Percentiles rank a stretch among this genome's conserved stretches.
Conservation (phyloP, 352 stramenopile species). For the Phytophthora cryptogea region DNA sequence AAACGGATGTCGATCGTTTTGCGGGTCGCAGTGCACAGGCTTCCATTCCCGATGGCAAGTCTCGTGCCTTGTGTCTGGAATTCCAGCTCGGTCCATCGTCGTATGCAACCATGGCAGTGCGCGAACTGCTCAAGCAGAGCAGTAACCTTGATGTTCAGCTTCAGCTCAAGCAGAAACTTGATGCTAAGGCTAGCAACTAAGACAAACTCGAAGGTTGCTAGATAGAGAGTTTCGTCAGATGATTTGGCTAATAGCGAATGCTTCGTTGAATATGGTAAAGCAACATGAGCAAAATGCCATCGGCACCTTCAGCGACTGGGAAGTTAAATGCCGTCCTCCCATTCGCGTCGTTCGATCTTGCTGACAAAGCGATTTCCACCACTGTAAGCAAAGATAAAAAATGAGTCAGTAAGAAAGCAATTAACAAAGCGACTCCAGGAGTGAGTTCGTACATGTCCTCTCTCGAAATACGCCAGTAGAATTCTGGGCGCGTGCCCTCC, state of each 20-base stretch:
- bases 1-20: slow-evolving; percentile 93
- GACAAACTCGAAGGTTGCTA: slow-evolving; percentile 3
- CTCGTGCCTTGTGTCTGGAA: slow-evolving; percentile 74
- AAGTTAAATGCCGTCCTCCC: slow-evolving; percentile 49
- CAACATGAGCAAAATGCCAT: slow-evolving; percentile 5
- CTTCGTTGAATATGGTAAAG: slow-evolving; percentile 6
- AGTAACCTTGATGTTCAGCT: slow-evolving; percentile 81
- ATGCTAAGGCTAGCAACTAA: slow-evolving; percentile 24
- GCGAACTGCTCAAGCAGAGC: slow-evolving; percentile 95
- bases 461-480: slow-evolving; percentile 82
- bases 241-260: slow-evolving; percentile 8
- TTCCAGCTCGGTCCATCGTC: slow-evolving; percentile 87
- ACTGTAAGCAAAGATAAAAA: slow-evolving; percentile 28
- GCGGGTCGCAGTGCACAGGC: slow-evolving; percentile 32
- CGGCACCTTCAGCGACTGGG: background rate
- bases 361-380: slow-evolving; percentile 84
- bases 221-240: slow-evolving; percentile 24
- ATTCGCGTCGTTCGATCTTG: slow-evolving; percentile 81
- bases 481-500: slow-evolving; percentile 75
- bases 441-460: slow-evolving; percentile 75
- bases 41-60: slow-evolving; percentile 70
- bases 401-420: slow-evolving; percentile 1
- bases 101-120: slow-evolving; percentile 96
- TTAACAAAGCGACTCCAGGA: background rate
- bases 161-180: slow-evolving; percentile 50